Conservation (phyloP, 2,329 filamentous ascomycete genomes). For the Phoma sp. region DNA sequence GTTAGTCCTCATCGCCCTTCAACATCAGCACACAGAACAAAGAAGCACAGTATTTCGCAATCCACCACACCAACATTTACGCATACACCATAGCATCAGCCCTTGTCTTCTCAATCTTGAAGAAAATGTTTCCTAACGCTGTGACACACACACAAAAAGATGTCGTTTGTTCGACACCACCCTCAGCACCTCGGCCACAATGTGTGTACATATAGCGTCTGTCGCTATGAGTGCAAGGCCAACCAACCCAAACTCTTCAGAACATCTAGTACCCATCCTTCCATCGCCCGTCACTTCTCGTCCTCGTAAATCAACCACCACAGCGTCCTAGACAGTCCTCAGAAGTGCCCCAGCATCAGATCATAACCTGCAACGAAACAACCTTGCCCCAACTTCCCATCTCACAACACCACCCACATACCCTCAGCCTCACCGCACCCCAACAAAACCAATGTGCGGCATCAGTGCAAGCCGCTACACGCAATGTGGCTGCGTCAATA, state of each 20-base stretch:
- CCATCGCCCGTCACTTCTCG: background rate
- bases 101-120: background rate
- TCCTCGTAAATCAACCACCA: no score
- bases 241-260: background rate
- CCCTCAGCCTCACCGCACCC: background rate
- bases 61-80: background rate
- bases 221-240: background rate
- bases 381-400: no score
- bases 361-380: background rate
- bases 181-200: background rate
- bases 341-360: background rate
- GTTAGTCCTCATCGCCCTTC: background rate
- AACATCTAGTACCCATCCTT: background rate
- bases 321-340: background rate
- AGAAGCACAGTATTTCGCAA: background rate
- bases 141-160: background rate
- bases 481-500: constrained; percentile 6
- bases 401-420: background rate
- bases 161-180: constrained; percentile 9
- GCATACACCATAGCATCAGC: background rate
- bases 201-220: background rate
- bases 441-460: constrained; percentile 2
- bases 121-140: background rate
- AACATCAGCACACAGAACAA: background rate
- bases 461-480: constrained; percentile 10